phyloP scores from a whole-genome alignment of 2,329 filamentous ascomycete species.

The Xylaria polymorpha region DNA sequence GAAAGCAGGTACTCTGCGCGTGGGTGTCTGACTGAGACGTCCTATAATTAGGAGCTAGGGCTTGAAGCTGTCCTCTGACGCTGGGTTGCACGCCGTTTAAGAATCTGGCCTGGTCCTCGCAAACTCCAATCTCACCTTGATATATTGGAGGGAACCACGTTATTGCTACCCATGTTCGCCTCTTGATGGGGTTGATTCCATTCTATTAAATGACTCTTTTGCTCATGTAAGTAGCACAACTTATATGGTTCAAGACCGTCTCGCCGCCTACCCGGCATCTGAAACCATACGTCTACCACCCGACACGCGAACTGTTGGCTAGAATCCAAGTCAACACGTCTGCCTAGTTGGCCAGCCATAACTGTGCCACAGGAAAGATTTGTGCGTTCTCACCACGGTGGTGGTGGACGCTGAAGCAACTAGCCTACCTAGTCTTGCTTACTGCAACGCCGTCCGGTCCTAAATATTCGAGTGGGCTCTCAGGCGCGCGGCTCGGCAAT shows the following conservation, averaged over 20 bases:
- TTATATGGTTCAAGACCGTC: not conserved
- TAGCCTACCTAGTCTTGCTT: not conserved
- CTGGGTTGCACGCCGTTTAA: slow-evolving; percentile 20
- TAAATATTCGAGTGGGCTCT: not conserved
- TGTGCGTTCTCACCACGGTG: not conserved
- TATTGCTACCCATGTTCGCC: slow-evolving; percentile 7
- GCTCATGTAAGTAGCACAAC: slow-evolving; percentile 2
- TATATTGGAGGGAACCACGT: slow-evolving; percentile 10
- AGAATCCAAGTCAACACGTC: not conserved
- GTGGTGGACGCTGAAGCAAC: slow-evolving; percentile 1
- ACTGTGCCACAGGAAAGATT: not conserved
- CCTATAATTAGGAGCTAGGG: slow-evolving; percentile 33
- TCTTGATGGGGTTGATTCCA: not conserved
- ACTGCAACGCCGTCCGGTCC: slow-evolving; percentile 5
- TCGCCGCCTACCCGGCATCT: not conserved
- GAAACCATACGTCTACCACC: slow-evolving; percentile 4
- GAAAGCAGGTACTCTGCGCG: not conserved
- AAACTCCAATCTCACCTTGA: slow-evolving; percentile 9
- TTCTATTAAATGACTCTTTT: not conserved
- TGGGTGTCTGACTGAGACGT: slow-evolving; percentile 33
- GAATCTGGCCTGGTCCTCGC: slow-evolving; percentile 7
- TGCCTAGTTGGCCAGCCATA: not conserved
- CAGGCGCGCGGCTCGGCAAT: not conserved
- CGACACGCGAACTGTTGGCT: not conserved
- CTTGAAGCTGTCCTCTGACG: slow-evolving; percentile 24